These are phyloP conservation scores for Tetratostichococcus sp. DNA, from an alignment of 139 green algal genomes.

Conservation along the genomic window DNA sequence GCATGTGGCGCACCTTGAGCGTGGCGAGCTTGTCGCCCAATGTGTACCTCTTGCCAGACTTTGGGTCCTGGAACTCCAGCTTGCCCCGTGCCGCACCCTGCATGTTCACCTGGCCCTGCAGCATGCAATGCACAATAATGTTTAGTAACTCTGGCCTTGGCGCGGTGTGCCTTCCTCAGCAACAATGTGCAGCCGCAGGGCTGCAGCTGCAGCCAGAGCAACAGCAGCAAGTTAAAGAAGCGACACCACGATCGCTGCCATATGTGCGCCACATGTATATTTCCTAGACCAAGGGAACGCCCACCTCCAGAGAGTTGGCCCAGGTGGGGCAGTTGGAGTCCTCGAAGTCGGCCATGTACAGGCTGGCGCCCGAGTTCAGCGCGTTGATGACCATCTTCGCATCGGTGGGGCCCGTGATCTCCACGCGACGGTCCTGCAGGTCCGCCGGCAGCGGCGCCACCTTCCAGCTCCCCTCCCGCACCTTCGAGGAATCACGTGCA, in stretches of 20 bases:
- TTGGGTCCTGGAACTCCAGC: slow-evolving; percentile 52
- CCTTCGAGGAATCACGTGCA: background rate
- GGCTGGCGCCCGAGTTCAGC: slow-evolving; percentile 73
- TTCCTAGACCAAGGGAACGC: too few species aligned
- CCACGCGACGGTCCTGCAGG: slow-evolving; percentile 74
- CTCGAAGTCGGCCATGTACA: slow-evolving; percentile 87
- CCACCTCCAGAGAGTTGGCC: slow-evolving; percentile 12
- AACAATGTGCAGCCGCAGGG: too few species aligned
- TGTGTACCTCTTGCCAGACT: slow-evolving; percentile 64
- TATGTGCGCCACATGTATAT: too few species aligned
- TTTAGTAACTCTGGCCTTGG: too few species aligned
- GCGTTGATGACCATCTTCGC: slow-evolving; percentile 93
- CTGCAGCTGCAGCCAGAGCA: too few species aligned
- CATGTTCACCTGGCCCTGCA: slow-evolving; percentile 78
- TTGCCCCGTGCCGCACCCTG: slow-evolving; percentile 52
- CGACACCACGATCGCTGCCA: too few species aligned
- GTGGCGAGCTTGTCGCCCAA: slow-evolving; percentile 53
- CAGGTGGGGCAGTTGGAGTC: slow-evolving; percentile 82
- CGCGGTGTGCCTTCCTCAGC: too few species aligned
- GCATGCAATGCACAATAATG: slow-evolving; percentile 27
- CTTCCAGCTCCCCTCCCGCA: slow-evolving; percentile 59
- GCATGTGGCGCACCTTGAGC: slow-evolving; percentile 29
- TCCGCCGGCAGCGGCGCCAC: slow-evolving; percentile 62
- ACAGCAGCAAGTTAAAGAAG: too few species aligned
- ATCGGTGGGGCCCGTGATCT: slow-evolving; percentile 85